Base-by-base conservation (phyloP, 2,329 filamentous ascomycete genomes). In the Arthrobotrys entomopaga region DNA sequence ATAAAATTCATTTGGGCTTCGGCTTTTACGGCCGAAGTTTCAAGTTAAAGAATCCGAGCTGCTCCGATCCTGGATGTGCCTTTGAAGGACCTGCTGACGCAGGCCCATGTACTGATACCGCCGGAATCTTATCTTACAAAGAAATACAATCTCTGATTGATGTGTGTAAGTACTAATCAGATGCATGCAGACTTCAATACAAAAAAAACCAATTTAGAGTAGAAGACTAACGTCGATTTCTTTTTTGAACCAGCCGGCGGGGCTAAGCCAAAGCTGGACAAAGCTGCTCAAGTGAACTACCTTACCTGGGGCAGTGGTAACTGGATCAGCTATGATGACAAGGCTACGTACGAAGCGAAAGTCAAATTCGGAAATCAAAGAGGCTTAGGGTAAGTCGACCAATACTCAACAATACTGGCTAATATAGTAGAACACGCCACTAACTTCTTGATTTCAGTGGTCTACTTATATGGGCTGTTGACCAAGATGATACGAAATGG, bases 391-490 rank as follows among this genome's bases (percentile, higher is more conserved):
- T 65, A 67, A 63, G 60, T 26, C 13, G 38, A 3, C n/a, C 49
- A 50, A 50, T 61, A 6, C 22, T 46, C 24, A 49, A 16, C 29
- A 3, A 58, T 22, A 72, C 49, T 1, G 26, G 13, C 60, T 20
- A 52, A 66, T 49, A 56, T 65, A 48, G 13, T 48, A 24, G 34
- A 54, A 38, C 34, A 24, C 13, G 50, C n/a, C 20, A 29, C 22
- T 70, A 57, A 70, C 34, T 43, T 19, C 34, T 53, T 19, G 54
- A 53, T 43, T 22, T 59, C 11, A 61, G 75, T 43, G 66, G 70
- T 24, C 10, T 78, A 2, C 64, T 82, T 50, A 80, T 82, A 20
- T 83, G 80, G 81, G 78, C 80, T 4, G 73, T 81, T 24, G 79
- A 81, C 70, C 78, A 78, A 56, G 77, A 80, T 66, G 69, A 76